These are phyloP conservation scores for Carex scoparia DNA, from an alignment of 176 grass and related monocot species.

Conservation along the genomic window DNA sequence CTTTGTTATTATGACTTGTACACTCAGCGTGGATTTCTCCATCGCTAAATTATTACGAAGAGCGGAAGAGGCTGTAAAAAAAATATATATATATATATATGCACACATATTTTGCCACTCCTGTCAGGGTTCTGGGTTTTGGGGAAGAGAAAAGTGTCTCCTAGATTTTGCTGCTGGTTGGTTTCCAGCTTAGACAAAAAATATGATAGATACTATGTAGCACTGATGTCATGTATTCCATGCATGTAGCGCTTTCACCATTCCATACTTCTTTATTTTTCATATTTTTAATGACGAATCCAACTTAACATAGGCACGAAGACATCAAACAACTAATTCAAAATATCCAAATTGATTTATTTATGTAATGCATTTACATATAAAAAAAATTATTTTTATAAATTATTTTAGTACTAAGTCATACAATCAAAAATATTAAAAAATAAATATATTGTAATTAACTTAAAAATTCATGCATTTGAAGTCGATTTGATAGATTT, in stretches of 20 bases:
- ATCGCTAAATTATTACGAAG: neutral
- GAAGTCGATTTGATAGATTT: too few species aligned
- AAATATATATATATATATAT: neutral
- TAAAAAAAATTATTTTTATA: too few species aligned
- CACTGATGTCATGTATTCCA: neutral
- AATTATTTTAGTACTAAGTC: too few species aligned
- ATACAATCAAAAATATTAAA: too few species aligned
- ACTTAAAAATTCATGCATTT: too few species aligned
- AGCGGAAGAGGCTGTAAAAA: too few species aligned
- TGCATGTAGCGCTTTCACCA: neutral
- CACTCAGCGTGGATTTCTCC: neutral
- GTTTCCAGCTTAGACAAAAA: neutral
- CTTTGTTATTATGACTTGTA: neutral
- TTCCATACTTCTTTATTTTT: neutral
- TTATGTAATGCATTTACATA: too few species aligned
- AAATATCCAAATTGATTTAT: too few species aligned
- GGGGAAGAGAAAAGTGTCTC: slow-evolving; percentile 19
- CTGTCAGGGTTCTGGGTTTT: slow-evolving; percentile 3
- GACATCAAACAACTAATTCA: too few species aligned
- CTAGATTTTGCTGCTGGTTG: slow-evolving; percentile 11
- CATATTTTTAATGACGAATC: neutral
- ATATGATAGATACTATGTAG: neutral
- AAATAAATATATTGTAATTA: too few species aligned
- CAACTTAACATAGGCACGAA: too few species aligned
- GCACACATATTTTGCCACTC: neutral